Evolutionary conservation across 768 basidiomycete species (phyloP).

Genomic region (Hemileccinum rubropunctum): DNA sequence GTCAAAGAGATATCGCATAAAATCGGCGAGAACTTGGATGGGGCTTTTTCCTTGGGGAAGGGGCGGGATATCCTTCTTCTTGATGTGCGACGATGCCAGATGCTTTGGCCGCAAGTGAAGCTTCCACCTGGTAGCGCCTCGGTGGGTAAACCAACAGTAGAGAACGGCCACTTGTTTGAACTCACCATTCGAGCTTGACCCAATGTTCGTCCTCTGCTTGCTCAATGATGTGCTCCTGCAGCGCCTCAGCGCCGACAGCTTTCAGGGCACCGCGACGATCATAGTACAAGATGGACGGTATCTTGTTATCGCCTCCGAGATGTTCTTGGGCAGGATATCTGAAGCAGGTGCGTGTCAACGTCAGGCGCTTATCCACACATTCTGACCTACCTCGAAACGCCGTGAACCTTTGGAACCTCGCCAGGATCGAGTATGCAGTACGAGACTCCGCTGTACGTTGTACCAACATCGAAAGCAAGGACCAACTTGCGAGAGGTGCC

Average conservation of each 20-base stretch:
- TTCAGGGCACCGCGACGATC: conserved; percentile 37
- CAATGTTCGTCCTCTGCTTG: conserved; percentile 36
- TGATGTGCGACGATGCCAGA: conserved; percentile 21
- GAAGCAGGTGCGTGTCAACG: not conserved
- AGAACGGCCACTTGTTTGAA: no score
- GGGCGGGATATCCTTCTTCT: conserved; percentile 18
- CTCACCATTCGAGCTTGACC: conserved; percentile 42
- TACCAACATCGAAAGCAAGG: conserved; percentile 43
- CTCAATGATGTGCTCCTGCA: conserved; percentile 33
- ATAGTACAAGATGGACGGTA: conserved; percentile 49
- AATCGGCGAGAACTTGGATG: conserved; percentile 24
- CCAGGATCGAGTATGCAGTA: conserved; percentile 38
- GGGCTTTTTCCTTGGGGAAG: conserved; percentile 23
- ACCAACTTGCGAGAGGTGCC: conserved; percentile 42
- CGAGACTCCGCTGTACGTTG: conserved; percentile 41
- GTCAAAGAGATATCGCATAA: conserved; percentile 26
- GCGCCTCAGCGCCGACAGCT: conserved; percentile 45
- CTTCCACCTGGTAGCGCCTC: conserved; percentile 25
- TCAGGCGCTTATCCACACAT: not conserved
- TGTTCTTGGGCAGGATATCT: conserved; percentile 49
- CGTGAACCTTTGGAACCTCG: conserved; percentile 28
- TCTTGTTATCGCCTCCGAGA: conserved; percentile 44
- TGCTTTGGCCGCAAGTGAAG: conserved; percentile 35
- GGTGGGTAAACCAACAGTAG: not conserved
- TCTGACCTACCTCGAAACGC: conserved; percentile 25